Conservation (phyloP, 495 filamentous ascomycete genomes). For the Aeminium ludgeri region DNA sequence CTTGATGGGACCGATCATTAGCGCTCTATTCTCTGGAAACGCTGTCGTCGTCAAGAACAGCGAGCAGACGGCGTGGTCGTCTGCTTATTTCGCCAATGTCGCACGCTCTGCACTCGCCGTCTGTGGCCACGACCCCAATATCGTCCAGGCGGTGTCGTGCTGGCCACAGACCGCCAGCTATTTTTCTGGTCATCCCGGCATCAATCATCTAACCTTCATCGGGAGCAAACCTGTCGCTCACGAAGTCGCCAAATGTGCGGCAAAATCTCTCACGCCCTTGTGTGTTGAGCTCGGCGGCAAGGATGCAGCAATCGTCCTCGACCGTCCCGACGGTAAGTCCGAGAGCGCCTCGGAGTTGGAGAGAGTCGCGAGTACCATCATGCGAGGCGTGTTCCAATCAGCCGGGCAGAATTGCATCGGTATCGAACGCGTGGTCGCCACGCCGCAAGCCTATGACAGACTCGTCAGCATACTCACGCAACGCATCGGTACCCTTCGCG, state of each 20-base stretch:
- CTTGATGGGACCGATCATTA: slow-evolving; percentile 77
- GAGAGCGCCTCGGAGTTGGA: slow-evolving; percentile 38
- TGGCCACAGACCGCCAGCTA: slow-evolving; percentile 68
- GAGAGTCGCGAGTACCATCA: slow-evolving; percentile 58
- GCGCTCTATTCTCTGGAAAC: slow-evolving; percentile 83
- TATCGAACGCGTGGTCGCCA: slow-evolving; percentile 78
- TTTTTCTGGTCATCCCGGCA: slow-evolving; percentile 70
- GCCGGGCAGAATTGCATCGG: slow-evolving; percentile 98
- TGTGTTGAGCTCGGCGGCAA: slow-evolving; percentile 89
- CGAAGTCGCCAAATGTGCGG: slow-evolving; percentile 69
- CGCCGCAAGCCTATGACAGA: slow-evolving; percentile 51
- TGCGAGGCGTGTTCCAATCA: slow-evolving; percentile 87
- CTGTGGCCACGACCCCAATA: slow-evolving; percentile 66
- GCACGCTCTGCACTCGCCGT: slow-evolving; percentile 59
- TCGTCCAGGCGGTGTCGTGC: slow-evolving; percentile 74
- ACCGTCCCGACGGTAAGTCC: slow-evolving; percentile 37
- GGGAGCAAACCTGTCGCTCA: slow-evolving; percentile 76
- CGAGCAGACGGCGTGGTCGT: slow-evolving; percentile 85
- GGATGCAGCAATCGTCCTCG: slow-evolving; percentile 82
- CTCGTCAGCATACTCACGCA: slow-evolving; percentile 55
- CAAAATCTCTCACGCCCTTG: slow-evolving; percentile 67
- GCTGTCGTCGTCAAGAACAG: slow-evolving; percentile 80
- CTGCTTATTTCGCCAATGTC: slow-evolving; percentile 61
- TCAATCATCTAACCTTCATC: slow-evolving; percentile 94
- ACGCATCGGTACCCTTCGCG: slow-evolving; percentile 52